Evolutionary conservation across 1,139 yeast genomes (phyloP), one percentile per base, ranked within the genome.

Genomic region (Debaryomyces coudertii): DNA sequence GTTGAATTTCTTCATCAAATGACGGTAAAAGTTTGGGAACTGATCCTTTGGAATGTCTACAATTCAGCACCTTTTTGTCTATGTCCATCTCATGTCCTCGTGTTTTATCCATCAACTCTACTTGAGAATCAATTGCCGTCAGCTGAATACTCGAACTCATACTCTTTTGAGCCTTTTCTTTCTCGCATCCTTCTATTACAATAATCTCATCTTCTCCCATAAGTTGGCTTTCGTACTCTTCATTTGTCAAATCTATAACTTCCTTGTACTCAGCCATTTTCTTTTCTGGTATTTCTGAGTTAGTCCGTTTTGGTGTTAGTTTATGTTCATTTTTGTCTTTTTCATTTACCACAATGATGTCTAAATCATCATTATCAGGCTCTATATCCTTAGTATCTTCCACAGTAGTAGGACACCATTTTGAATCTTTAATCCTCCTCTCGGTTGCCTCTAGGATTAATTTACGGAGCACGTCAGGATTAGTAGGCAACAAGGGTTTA

Each of bases 371-470:
- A 42, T 69, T 75, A 5, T 11, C 43, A n/a, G 43, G 43, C 18
- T 40, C 43, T 14, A 42, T 42, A 36, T 42, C 36, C 7, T 52
- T 52, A n/a, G 48, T 53, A 7, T 52, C 54, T 11, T 49, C 51
- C 22, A 50, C 59, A 20, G 27, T 12, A 3, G 43, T 52, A 45
- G 36, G 52, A 58, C 93, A 87, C 78, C 83, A 77, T 52, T 79
- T 79, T 5, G 77, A 66, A 57, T 86, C 93, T 15, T 65, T 59
- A 7, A 73, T 61, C 46, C 96, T 67, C 51, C 87, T 65, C 50
- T 84, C 83, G 0, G 95, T 88, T 1, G 96, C 96, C 47, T 73
- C 75, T 5, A 83, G 68, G 40, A 85, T 80, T 53, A 83, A 66
- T 31, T 74, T 79, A 42, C 81, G 66, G 41, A 77, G 50, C 5